phyloP scores from a whole-genome alignment of 2,329 filamentous ascomycete genomes.

The Claviceps sp. region DNA sequence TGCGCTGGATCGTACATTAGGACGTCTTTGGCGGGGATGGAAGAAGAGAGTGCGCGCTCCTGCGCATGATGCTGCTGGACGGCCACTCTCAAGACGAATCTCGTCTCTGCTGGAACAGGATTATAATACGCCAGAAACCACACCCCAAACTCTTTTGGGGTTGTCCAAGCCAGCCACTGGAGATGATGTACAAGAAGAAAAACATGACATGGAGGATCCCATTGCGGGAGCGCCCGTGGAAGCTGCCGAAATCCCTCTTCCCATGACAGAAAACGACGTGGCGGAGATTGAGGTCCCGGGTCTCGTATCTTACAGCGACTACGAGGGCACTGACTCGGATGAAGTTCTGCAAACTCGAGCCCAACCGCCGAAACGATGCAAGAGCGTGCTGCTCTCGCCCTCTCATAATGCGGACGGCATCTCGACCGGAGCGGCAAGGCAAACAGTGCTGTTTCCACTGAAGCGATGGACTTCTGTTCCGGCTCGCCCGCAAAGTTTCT shows the following conservation, averaged over 20 bases:
- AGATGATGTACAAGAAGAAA: slow-evolving; percentile 5
- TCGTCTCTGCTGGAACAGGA: slow-evolving; percentile 17
- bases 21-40: slow-evolving; percentile 88
- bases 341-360: slow-evolving; percentile 8
- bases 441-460: slow-evolving; percentile 19
- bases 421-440: slow-evolving; percentile 5
- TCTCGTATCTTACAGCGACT: slow-evolving; percentile 47
- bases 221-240: slow-evolving; percentile 19
- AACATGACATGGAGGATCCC: slow-evolving; percentile 9
- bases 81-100: slow-evolving; percentile 37
- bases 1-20: slow-evolving; percentile 76
- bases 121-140: slow-evolving; percentile 16
- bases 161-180: slow-evolving; percentile 7
- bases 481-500: slow-evolving; percentile 16
- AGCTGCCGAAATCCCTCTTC: slow-evolving; percentile 47
- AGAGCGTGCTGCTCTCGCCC: slow-evolving; percentile 25
- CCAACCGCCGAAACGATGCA: slow-evolving; percentile 25
- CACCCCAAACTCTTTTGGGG: slow-evolving; percentile 20
- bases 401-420: slow-evolving; percentile 14
- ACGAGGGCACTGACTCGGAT: slow-evolving; percentile 36
- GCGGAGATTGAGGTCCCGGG: slow-evolving; percentile 72
- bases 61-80: slow-evolving; percentile 30
- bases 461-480: slow-evolving; percentile 39
- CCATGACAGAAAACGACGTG: slow-evolving; percentile 52
- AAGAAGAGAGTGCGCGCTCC: slow-evolving; percentile 66